Evolutionary conservation across 805 yeast species (phyloP), one percentile per base, ranked within the genome.

Genomic region (Saccharomycopsis lassenensis): DNA sequence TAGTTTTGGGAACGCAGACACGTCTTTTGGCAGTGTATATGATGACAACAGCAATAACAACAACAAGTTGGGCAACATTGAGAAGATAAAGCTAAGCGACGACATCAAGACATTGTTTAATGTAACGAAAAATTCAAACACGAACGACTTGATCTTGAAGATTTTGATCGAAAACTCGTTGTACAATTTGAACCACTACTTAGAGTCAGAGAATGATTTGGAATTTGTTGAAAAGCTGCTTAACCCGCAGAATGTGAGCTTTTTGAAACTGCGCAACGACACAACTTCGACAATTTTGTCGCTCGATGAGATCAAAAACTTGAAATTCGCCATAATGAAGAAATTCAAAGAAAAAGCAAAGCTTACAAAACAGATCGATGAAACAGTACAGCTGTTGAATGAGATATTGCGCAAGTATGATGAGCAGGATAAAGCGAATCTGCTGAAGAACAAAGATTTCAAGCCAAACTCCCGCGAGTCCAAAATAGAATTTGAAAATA

Each of bases 131-230:
- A 40, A 37, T 27, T 31, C 39, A n/a, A 40, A 43, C 40, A 39
- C 44, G n/a, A 43, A 43, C 26, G 44, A 43, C 21, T 37, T 43
- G 27, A 36, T 43, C 4, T 49, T 65, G 46, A 57, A 61, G 44
- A 56, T 65, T 2, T 54, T 65, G 36, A 65, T 65, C 33, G 71
- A 65, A 46, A 64, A 64, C 46, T 56, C 66, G 4, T 58, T 62
- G 12, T 61, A 63, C 39, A 43, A 43, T 25, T 35, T 43, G 20
- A 40, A 40, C 24, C 33, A 30, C 12, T 43, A 35, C 26, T 31
- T 43, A n/a, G 36, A 37, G 8, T 28, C 36, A 5, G 18, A 25
- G 12, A 24, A 39, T 17, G 40, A 40, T 14, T 21, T 29, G 7
- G 33, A 40, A 15, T 43, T 34, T 24, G 14, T 40, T 3, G n/a